Evolutionary conservation across 2,329 filamentous ascomycete species (phyloP), one percentile per base, ranked within the genome.

Genomic region (Fusarium azukiicola): DNA sequence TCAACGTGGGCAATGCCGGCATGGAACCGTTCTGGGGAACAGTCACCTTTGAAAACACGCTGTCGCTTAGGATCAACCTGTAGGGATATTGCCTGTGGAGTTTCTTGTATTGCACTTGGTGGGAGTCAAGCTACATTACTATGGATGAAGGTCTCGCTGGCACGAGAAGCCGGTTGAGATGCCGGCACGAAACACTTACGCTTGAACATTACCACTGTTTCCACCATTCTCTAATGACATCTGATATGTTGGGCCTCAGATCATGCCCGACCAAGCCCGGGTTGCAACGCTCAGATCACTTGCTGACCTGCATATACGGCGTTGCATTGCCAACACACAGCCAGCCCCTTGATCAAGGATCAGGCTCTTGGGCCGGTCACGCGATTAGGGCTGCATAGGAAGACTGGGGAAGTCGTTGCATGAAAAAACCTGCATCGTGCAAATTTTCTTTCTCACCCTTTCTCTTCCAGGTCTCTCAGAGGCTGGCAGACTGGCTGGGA

Each of bases 11-110:
- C 4, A 79, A 79, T 9, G 78, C 78, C 9, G 78, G 78, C 2
- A 79, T 79, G 78, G 78, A 79, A 38, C 78, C 78, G 8, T 79
- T 72, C 21, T 79, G 74, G 68, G 78, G 78, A 4, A 78, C 74
- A 10, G 74, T 76, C 6, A 78, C 74, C 2, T 79, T 79, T 54
- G 69, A 79, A 44, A 79, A 77, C 58, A 67, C 66, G 4, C n/a
- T 79, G 23, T 71, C 71, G 32, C 40, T 79, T 13, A 71, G 76
- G 32, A 79, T 79, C 8, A 49, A 79, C 19, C 58, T 79, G 32
- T 79, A 74, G 54, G n/a, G 21, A 40, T n/a, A 49, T 27, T 42
- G 32, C 21, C 11, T 52, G 6, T 16, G n/a, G 36, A 16, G n/a
- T 11, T 32, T 21, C 12, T 40, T 40, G 54, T 19, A 16, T n/a